Percentiles rank a stretch among this genome's conserved stretches.
Evolutionary conservation across 2,329 filamentous ascomycete species (phyloP).

Genomic region (Verticillium nonalfalfae): DNA sequence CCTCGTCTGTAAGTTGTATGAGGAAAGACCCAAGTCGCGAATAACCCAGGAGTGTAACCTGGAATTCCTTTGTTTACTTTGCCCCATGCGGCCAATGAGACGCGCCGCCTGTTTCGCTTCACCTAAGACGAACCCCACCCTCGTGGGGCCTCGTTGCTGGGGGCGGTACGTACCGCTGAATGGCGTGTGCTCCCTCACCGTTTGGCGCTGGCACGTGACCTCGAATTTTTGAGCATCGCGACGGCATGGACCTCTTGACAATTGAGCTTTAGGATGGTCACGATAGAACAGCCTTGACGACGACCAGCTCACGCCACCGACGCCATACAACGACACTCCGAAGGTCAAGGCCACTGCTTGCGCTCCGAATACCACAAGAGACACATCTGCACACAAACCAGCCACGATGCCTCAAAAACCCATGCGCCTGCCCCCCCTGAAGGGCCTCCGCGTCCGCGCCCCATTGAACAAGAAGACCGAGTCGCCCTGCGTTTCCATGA

Average conservation of each 20-base stretch:
- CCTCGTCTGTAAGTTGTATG: not conserved
- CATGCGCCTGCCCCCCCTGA: slow-evolving; percentile 52
- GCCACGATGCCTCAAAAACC: slow-evolving; percentile 41
- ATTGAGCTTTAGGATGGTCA: not conserved
- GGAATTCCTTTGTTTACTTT: slow-evolving; percentile 10
- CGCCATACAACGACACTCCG: not conserved
- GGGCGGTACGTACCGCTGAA: not conserved
- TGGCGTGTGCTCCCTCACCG: not conserved
- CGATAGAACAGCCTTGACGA: not conserved
- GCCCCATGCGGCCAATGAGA: slow-evolving; percentile 5
- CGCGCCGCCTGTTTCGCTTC: not conserved
- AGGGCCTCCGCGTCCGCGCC: slow-evolving; percentile 46
- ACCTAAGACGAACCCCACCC: not conserved
- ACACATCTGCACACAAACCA: not conserved
- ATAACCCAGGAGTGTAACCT: not conserved
- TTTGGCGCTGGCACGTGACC: slow-evolving; percentile 2
- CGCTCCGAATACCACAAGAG: too few species aligned
- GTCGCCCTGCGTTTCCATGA: slow-evolving; percentile 49
- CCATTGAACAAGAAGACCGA: slow-evolving; percentile 37
- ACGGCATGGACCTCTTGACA: not conserved
- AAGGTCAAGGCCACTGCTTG: not conserved
- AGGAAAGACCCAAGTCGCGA: not conserved
- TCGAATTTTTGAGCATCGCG: slow-evolving; percentile 5
- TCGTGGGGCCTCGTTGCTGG: not conserved
- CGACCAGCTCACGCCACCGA: not conserved